These are phyloP conservation scores for Lablab purpureus DNA, from an alignment of 306 rosid genomes.

Conservation along the genomic window DNA sequence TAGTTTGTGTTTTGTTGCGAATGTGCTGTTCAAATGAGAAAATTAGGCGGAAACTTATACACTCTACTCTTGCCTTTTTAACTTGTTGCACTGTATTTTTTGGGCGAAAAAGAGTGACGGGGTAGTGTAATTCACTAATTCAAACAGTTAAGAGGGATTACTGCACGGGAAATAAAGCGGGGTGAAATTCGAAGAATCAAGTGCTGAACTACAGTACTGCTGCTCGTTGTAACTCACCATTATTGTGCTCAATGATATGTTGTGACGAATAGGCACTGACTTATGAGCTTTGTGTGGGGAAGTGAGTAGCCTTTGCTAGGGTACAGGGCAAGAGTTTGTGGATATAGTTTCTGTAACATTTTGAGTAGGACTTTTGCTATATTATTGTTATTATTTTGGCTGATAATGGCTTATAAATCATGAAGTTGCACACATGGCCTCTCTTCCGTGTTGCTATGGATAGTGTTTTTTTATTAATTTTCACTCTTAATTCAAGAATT, in stretches of 20 bases:
- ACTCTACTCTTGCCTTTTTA: neutral
- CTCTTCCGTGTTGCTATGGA: neutral
- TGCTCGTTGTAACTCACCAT: neutral
- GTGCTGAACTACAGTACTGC: neutral
- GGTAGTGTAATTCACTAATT: neutral
- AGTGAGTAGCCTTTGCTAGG: neutral
- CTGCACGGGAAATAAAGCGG: neutral
- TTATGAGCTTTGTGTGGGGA: neutral
- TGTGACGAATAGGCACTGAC: neutral
- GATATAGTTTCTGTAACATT: neutral
- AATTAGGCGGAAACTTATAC: neutral
- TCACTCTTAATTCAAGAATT: conserved; percentile 18
- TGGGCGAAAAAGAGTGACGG: neutral
- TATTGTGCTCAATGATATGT: conserved; percentile 5
- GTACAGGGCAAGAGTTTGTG: neutral
- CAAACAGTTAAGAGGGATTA: neutral
- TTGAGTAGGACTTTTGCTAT: neutral
- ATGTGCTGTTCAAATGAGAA: neutral
- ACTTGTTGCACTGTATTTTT: neutral
- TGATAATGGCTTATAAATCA: conserved; percentile 20
- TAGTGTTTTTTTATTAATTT: neutral
- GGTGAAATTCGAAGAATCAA: neutral
- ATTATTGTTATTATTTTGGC: conserved; percentile 3
- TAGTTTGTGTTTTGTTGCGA: neutral
- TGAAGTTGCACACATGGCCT: conserved; percentile 12